These are phyloP conservation scores for Acacia crassicarpa DNA, from an alignment of 306 rosid species.

Conservation along the genomic window DNA sequence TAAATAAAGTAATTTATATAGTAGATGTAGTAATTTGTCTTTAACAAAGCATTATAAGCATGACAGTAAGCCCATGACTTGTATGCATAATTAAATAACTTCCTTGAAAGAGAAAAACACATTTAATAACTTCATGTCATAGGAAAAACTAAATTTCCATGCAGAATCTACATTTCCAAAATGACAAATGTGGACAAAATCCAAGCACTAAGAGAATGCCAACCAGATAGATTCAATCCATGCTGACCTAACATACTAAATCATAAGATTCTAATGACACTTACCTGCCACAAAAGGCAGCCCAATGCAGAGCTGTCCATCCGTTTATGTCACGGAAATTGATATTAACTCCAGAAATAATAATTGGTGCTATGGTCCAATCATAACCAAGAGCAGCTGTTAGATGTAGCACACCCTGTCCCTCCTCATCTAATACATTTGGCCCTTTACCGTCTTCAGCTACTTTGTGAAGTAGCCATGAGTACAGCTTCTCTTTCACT, in stretches of 20 bases:
- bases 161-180: conserved; percentile 5
- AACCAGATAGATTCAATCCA: conserved; percentile 20
- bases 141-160: conserved; percentile 12
- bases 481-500: conserved; percentile 71
- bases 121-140: conserved; percentile 9
- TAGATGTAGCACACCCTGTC: conserved; percentile 80
- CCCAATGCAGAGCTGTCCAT: conserved; percentile 96
- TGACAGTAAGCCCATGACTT: conserved; percentile 8
- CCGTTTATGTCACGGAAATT: conserved; percentile 88
- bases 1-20: background rate
- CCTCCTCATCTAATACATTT: conserved; percentile 63
- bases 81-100: conserved; percentile 8
- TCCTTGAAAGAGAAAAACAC: conserved; percentile 18
- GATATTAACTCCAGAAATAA: conserved; percentile 72
- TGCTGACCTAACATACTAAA: conserved; percentile 6
- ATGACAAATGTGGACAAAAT: background rate
- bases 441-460: conserved; percentile 83
- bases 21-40: conserved; percentile 12
- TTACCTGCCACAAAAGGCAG: conserved; percentile 88
- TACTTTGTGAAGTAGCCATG: conserved; percentile 79
- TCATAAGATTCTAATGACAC: conserved; percentile 9
- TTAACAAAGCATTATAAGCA: conserved; percentile 16
- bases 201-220: background rate
- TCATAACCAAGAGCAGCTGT: conserved; percentile 82
- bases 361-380: conserved; percentile 78